Evolutionary conservation across 768 basidiomycete species (phyloP), one percentile per base, ranked within the genome.

Genomic region (Panaeolus papilionaceus): DNA sequence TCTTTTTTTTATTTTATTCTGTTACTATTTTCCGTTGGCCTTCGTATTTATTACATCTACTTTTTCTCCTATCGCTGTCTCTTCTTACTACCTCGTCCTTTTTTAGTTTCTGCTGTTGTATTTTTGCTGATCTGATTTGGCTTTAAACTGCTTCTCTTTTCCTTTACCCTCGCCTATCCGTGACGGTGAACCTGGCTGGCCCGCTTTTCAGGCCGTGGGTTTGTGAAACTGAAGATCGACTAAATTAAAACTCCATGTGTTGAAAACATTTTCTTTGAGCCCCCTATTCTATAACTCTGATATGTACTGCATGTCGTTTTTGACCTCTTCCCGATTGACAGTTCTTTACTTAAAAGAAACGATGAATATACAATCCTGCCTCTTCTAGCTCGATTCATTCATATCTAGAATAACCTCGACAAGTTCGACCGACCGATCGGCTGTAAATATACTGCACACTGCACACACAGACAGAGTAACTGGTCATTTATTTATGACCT

Each of bases 11-110:
- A n/a, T n/a, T 23, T 23, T 58, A 58, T 58, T 58, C 28, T 58
- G 54, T 58, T 58, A 58, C 54, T 58, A 58, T 58, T 58, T 58
- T 58, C 33, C 10, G n/a, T 58, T 4, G 12, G 54, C 11, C 33
- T 28, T 16, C 28, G 28, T 58, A 58, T 37, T 58, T 58, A 58
- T 51, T 51, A 6, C 49, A 28, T 7, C n/a, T 18, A 47, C 45
- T 20, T 47, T 7, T 14, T 20, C 20, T 26, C n/a, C 20, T 51
- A 58, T 33, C 28, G 54, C 54, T 58, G 20, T 37, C 26, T 54
- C 28, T 58, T 28, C 54, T 58, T 58, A 33, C 54, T 33, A 33
- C 33, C 33, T 28, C 33, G 26, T 37, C 28, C 28, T 37, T 37
- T 37, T 58, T 26, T n/a, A 9, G 11, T n/a, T 20, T 8, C 23